phyloP scores from a whole-genome alignment of 2,329 filamentous ascomycete species.

The Ambrosiella xylebori region DNA sequence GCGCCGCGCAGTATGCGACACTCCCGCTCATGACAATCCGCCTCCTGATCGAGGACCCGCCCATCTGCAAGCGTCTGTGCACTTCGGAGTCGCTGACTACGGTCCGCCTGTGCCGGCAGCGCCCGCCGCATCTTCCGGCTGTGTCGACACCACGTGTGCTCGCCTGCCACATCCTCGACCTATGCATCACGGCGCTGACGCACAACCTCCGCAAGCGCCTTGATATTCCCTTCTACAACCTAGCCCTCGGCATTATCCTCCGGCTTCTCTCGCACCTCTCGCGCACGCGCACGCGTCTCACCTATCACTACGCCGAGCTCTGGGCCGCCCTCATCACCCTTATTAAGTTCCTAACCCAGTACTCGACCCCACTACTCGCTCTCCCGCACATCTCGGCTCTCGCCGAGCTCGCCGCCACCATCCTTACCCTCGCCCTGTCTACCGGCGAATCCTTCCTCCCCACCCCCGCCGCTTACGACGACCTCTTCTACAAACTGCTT shows the following conservation, averaged over 20 bases:
- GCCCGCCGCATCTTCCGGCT: slow-evolving; percentile 67
- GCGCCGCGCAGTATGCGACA: slow-evolving; percentile 68
- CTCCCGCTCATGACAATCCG: slow-evolving; percentile 73
- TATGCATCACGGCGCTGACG: slow-evolving; percentile 78
- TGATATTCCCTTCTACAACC: slow-evolving; percentile 68
- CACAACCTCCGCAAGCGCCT: slow-evolving; percentile 73
- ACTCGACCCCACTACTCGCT: slow-evolving; percentile 57
- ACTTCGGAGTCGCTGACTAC: slow-evolving; percentile 55
- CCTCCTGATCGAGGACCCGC: slow-evolving; percentile 69
- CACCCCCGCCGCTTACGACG: slow-evolving; percentile 74
- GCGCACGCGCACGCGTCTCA: slow-evolving; percentile 60
- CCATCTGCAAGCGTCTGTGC: slow-evolving; percentile 68
- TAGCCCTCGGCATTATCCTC: slow-evolving; percentile 66
- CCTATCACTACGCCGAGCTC: slow-evolving; percentile 89
- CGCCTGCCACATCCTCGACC: slow-evolving; percentile 62
- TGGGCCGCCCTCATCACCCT: slow-evolving; percentile 81
- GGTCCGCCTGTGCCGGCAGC: slow-evolving; percentile 76
- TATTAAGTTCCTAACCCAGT: slow-evolving; percentile 77
- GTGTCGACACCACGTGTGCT: slow-evolving; percentile 56
- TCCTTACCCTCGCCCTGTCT: slow-evolving; percentile 70
- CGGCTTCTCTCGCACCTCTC: slow-evolving; percentile 73
- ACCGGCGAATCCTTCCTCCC: slow-evolving; percentile 83
- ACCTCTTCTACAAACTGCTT: slow-evolving; percentile 95
- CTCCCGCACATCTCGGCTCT: slow-evolving; percentile 54
- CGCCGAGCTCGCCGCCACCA: slow-evolving; percentile 60